Percentiles rank a stretch among this genome's conserved stretches.
Conservation (phyloP, 305 asterid species). For the Rubia balearica region DNA sequence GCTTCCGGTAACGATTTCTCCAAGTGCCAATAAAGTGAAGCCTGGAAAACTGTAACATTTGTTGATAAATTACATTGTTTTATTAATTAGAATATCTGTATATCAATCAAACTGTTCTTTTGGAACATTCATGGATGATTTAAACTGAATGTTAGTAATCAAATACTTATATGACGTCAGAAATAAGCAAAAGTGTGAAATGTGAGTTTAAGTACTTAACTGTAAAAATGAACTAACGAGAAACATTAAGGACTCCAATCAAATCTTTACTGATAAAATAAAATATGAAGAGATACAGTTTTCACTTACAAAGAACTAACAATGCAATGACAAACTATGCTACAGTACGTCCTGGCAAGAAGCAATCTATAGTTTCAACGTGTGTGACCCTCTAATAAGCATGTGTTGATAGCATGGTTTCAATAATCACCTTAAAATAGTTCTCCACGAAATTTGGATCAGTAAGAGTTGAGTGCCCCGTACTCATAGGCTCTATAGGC, state of each 20-base stretch:
- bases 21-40: slow-evolving; percentile 98
- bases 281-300: not conserved
- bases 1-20: slow-evolving; percentile 90
- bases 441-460: slow-evolving; percentile 91
- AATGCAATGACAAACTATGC: not conserved
- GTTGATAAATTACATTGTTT: slow-evolving; percentile 15
- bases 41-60: slow-evolving; percentile 68
- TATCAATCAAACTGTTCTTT: not conserved
- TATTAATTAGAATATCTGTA: not conserved
- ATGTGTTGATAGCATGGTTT: not conserved
- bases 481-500: slow-evolving; percentile 37
- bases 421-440: slow-evolving; percentile 63
- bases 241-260: not conserved
- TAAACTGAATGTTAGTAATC: not conserved
- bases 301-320: slow-evolving; percentile 2
- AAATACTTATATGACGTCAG: not conserved
- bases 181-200: not conserved
- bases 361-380: not conserved
- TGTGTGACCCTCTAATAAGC: slow-evolving; percentile 1
- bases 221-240: not conserved
- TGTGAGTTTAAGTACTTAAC: not conserved
- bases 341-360: not conserved
- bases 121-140: not conserved
- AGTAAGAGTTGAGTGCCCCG: slow-evolving; percentile 59
- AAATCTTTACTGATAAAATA: not conserved